A percentile compares a stretch with the other conserved stretches of the same genome.
Conservation (phyloP, 257 asterid genomes). For the Solanum commersonii region DNA sequence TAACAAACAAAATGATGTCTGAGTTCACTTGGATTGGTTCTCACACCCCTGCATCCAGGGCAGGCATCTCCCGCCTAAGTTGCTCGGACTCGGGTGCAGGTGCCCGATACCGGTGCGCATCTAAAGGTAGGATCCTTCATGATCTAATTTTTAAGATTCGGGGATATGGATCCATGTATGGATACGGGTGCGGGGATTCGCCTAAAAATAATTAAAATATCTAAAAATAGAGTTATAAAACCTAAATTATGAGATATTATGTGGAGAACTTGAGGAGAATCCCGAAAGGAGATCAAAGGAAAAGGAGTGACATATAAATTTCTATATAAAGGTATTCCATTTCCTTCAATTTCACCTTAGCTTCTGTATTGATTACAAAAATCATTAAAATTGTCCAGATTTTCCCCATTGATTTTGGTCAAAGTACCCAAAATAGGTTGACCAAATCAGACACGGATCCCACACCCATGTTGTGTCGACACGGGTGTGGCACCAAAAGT, state of each 20-base stretch:
- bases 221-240: neutral
- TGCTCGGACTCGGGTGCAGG: neutral
- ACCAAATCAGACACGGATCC: neutral
- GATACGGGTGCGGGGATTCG: neutral
- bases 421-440: neutral
- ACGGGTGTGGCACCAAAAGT: neutral
- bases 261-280: neutral
- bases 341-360: neutral
- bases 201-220: too few relatives aligned
- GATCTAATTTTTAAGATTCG: neutral
- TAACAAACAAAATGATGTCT: neutral
- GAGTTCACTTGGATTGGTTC: neutral
- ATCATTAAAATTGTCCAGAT: neutral
- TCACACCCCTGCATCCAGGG: neutral
- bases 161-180: neutral
- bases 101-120: neutral
- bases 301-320: neutral
- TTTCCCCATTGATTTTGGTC: neutral
- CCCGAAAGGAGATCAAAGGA: neutral
- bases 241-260: neutral
- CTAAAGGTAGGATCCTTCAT: neutral
- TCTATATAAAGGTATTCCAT: neutral
- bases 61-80: neutral
- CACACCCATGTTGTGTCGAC: neutral
- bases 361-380: neutral